Evolutionary conservation across 345 rosid genomes (phyloP).

Genomic region (Aquilaria yunnanensis): DNA sequence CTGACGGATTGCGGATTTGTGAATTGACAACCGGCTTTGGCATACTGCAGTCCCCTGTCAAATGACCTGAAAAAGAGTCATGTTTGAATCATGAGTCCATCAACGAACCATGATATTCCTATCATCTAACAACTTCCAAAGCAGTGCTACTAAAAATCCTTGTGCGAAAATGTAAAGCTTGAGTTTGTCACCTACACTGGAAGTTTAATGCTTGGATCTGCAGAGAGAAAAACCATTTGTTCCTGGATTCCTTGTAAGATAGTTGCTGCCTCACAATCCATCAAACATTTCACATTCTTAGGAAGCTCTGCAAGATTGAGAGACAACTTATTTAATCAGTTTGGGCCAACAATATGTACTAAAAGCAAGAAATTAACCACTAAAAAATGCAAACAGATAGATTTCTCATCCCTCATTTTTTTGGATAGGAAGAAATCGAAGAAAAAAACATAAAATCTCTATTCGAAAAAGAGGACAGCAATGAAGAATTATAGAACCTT

Average conservation of each 20-base stretch:
- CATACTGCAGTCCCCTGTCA: slow-evolving; percentile 55
- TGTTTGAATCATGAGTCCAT: slow-evolving; percentile 1
- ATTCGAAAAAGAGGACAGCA: no score
- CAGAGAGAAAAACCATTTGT: slow-evolving; percentile 64
- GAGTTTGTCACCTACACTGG: slow-evolving; percentile 50
- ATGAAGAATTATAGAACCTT: no score
- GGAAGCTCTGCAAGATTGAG: slow-evolving; percentile 56
- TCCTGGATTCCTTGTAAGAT: slow-evolving; percentile 71
- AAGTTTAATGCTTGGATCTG: slow-evolving; percentile 71
- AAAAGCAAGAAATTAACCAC: no score
- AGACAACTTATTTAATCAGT: no score
- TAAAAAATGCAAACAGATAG: no score
- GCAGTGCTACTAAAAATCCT: no score
- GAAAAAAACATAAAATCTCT: no score
- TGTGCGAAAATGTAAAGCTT: not conserved
- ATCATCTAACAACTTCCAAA: not conserved
- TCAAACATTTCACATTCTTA: slow-evolving; percentile 58
- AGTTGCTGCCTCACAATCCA: slow-evolving; percentile 83
- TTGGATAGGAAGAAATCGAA: no score
- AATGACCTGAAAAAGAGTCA: slow-evolving; percentile 54
- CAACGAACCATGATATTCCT: not conserved
- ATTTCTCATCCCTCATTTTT: no score
- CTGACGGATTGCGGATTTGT: slow-evolving; percentile 57
- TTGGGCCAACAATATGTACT: no score
- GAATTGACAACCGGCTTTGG: slow-evolving; percentile 39